phyloP scores from a whole-genome alignment of 2,329 filamentous ascomycete species.

The Blastomyces emzantsi region DNA sequence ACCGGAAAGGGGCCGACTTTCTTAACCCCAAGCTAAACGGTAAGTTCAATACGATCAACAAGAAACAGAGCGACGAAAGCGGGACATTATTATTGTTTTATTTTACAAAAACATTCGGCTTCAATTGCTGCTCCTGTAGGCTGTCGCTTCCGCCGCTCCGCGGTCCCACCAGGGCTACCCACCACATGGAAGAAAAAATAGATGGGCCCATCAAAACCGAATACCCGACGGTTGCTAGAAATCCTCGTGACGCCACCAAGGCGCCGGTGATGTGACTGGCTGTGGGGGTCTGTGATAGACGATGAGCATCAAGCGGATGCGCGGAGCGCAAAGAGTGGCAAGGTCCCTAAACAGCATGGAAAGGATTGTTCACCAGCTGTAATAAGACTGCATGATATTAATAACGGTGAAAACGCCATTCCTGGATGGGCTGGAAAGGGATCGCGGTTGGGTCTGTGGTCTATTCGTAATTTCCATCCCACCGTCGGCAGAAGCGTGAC shows the following conservation, averaged over 20 bases:
- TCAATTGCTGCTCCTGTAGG: too few relatives aligned
- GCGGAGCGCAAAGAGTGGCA: neutral
- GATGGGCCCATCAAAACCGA: neutral
- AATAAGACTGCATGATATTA: neutral
- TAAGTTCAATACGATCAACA: too few relatives aligned
- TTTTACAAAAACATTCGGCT: too few relatives aligned
- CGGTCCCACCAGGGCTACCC: too few relatives aligned
- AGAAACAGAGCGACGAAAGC: neutral
- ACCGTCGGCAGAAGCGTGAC: neutral
- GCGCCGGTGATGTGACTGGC: neutral
- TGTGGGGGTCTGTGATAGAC: neutral
- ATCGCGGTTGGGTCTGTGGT: neutral
- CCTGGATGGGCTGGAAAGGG: too few relatives aligned
- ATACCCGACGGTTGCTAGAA: neutral
- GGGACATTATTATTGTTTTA: too few relatives aligned
- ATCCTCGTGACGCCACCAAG: neutral
- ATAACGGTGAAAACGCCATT: neutral
- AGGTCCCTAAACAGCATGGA: neutral
- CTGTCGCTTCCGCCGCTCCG: too few relatives aligned
- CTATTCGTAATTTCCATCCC: neutral
- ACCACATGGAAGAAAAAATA: neutral
- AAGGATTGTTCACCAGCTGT: neutral
- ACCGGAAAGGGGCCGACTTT: conserved; percentile 3
- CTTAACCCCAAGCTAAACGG: neutral
- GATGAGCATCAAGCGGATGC: neutral